Evolutionary conservation across 129 eudicot species (phyloP).

Genomic region (Chrysanthemum seticuspe): DNA sequence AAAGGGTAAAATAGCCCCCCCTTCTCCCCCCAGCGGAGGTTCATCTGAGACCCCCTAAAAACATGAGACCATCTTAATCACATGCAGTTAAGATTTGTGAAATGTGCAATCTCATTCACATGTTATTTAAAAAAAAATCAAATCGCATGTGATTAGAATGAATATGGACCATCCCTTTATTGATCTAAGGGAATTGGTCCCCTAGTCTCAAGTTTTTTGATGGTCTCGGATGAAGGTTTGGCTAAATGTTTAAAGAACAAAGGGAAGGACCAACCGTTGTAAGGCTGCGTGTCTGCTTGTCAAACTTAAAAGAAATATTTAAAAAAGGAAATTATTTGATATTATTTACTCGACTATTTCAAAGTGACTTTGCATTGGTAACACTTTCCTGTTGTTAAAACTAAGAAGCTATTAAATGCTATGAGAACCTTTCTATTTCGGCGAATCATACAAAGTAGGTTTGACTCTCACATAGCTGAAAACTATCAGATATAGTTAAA

Average conservation of each 20-base stretch:
- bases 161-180: too few relatives aligned
- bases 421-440: neutral
- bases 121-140: too few relatives aligned
- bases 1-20: neutral
- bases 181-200: too few relatives aligned
- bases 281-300: neutral
- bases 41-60: neutral
- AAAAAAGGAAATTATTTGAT: neutral
- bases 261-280: neutral
- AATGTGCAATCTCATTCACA: too few relatives aligned
- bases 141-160: too few relatives aligned
- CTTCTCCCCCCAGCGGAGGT: neutral
- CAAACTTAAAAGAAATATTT: neutral
- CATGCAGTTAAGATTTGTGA: too few relatives aligned
- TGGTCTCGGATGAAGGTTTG: neutral
- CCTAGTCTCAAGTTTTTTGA: too few relatives aligned
- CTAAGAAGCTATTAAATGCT: neutral
- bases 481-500: neutral
- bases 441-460: too few relatives aligned
- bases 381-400: neutral
- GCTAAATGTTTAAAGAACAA: neutral
- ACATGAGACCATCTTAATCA: too few relatives aligned
- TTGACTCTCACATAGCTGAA: neutral
- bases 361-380: neutral
- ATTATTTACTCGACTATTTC: neutral